Evolutionary conservation across 2,329 filamentous ascomycete species (phyloP), one percentile per base, ranked within the genome.

Genomic region (Lanzia echinophila): DNA sequence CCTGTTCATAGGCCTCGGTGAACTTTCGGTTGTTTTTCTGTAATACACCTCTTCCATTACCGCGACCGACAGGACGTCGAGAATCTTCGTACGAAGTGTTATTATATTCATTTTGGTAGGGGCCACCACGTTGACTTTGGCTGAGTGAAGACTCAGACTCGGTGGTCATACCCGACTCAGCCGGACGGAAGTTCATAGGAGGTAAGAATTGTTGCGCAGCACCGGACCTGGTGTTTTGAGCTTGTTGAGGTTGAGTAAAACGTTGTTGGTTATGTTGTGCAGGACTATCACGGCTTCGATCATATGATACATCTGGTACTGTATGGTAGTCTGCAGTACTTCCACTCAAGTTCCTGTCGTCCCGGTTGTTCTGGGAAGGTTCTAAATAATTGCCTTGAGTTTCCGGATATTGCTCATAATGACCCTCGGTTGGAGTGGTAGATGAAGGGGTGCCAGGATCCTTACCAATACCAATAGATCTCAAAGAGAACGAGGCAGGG

Each of bases 1-100:
- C 86, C 58, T 84, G 81, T 57, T 96, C 90, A 68, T 95, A 96
- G 2, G 88, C 90, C 64, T 96, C 90, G 1, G 82, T 85, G 63
- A 99, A 96, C 60, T 82, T 84, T 54, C 90, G 83, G 71, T 92
- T 90, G 69, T 84, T 86, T 73, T 95, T 96, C 65, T 94, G 87
- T 44, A 94, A 73, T 11, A 88, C 82, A 33, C 79, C 82, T 56
- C 59, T 56, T 6, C 48, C 60, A 24, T 50, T 55, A 43, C 41
- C 41, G 12, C 63, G 59, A 66, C 52, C 62, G 47, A 28, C 32
- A 56, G 58, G 61, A 56, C 60, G 47, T 34, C 58, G 57, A 44
- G 55, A 54, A 36, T 63, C 61, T n/a, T 67, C 64, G 11, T 53
- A 53, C 8, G 50, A 53, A 38, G 6, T 47, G 17, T 53, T 53